Conservation (phyloP, 768 basidiomycete species). For the Tephrocybe sp. region DNA sequence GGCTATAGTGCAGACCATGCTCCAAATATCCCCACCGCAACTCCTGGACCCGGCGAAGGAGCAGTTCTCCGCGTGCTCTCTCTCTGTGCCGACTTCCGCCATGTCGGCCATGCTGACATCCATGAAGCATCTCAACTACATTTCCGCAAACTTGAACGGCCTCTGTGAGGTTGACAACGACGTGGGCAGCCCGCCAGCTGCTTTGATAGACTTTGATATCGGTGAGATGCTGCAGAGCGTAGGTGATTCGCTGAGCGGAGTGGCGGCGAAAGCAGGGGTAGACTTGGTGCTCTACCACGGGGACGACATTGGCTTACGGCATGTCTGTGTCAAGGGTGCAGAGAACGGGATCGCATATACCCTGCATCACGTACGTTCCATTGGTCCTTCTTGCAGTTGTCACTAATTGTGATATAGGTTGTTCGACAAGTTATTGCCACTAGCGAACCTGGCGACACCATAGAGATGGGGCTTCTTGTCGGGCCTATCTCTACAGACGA, state of each 20-base stretch:
- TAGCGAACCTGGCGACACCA: conserved; percentile 71
- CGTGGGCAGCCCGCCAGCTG: too few species aligned
- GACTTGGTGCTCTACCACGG: conserved; percentile 91
- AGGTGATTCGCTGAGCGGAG: conserved; percentile 84
- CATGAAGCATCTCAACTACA: conserved; percentile 93
- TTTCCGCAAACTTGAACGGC: conserved; percentile 79
- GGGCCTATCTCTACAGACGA: conserved; percentile 21
- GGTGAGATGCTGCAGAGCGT: conserved; percentile 89
- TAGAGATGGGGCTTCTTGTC: conserved; percentile 81
- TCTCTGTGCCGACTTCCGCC: conserved; percentile 85
- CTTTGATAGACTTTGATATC: conserved; percentile 94
- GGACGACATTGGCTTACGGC: conserved; percentile 79
- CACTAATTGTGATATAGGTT: conserved; percentile 48
- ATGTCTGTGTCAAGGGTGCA: conserved; percentile 81
- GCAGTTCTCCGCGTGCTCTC: conserved; percentile 85
- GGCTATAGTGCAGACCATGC: conserved; percentile 86
- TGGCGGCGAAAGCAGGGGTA: conserved; percentile 80
- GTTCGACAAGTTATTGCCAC: conserved; percentile 79
- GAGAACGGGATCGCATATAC: conserved; percentile 83
- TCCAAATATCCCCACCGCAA: conserved; percentile 89
- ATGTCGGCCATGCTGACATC: conserved; percentile 87
- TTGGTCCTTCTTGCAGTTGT: too few species aligned
- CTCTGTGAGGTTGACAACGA: too few species aligned
- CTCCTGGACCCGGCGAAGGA: conserved; percentile 91
- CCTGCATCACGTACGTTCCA: conserved; percentile 74